Evolutionary conservation across 2,329 filamentous ascomycete genomes (phyloP).

Genomic region (Cordyceps fumosorosea): DNA sequence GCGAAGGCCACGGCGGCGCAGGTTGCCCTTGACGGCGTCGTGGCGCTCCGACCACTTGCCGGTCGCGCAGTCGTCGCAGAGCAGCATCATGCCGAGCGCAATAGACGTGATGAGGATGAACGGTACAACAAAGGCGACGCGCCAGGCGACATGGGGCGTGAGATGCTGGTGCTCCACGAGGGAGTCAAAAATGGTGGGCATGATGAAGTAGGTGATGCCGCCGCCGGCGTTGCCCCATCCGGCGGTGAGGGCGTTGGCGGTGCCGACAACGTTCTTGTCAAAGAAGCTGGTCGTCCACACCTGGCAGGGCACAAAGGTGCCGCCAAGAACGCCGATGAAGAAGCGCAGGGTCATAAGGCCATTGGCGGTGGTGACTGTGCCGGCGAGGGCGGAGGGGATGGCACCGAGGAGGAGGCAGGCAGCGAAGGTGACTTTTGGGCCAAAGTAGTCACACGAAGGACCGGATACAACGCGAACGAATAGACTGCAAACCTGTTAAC

Average conservation of each 20-base stretch:
- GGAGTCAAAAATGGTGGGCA: conserved; percentile 83
- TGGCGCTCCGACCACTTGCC: conserved; percentile 75
- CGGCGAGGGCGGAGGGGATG: conserved; percentile 75
- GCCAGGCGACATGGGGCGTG: conserved; percentile 65
- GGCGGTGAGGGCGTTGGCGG: conserved; percentile 76
- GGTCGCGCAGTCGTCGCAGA: conserved; percentile 76
- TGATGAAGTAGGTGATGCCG: conserved; percentile 87
- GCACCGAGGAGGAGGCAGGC: conserved; percentile 65
- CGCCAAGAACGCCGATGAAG: conserved; percentile 74
- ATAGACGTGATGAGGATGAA: conserved; percentile 66
- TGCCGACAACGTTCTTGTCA: conserved; percentile 89
- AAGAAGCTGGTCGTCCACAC: conserved; percentile 93
- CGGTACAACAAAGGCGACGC: conserved; percentile 76
- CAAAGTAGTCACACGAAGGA: conserved; percentile 78
- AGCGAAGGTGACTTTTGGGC: conserved; percentile 73
- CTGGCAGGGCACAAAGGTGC: conserved; percentile 79
- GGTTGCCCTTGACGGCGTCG: conserved; percentile 47
- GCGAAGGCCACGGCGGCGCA: conserved; percentile 37
- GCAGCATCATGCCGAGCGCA: conserved; percentile 61
- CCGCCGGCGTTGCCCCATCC: conserved; percentile 85
- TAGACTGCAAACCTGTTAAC: conserved; percentile 27
- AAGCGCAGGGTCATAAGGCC: conserved; percentile 68
- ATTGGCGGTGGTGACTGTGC: conserved; percentile 56
- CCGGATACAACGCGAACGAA: conserved; percentile 72
- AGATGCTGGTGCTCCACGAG: conserved; percentile 56